Evolutionary conservation across 371 early-diverging fungal genomes (phyloP).

Genomic region (Actinomortierella wolfii): DNA sequence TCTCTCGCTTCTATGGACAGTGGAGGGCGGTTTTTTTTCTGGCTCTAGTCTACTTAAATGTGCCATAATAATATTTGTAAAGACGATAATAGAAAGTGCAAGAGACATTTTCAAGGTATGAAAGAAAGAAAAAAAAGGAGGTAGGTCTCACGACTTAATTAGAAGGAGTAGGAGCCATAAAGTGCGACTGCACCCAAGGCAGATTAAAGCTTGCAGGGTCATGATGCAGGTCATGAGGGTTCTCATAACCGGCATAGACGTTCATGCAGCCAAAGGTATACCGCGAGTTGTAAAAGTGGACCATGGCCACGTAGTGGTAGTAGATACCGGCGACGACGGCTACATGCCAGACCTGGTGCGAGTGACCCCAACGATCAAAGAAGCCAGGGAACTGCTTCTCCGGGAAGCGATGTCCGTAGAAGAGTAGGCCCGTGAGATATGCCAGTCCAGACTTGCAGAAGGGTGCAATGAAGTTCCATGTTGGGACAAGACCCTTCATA

Average conservation of each 20-base stretch:
- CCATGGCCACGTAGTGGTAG: conserved; percentile 67
- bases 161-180: no score
- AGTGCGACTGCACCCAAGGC: no score
- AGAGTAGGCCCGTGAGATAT: conserved; percentile 60
- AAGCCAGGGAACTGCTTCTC: conserved; percentile 76
- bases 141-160: no score
- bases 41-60: no score
- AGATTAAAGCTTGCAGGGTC: no score
- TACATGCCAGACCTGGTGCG: conserved; percentile 84
- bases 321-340: conserved; percentile 73
- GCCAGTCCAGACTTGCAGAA: conserved; percentile 56
- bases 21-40: no score
- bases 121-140: no score
- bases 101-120: no score
- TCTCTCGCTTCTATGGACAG: no score
- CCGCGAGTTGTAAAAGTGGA: conserved; percentile 56
- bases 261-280: conserved; percentile 52
- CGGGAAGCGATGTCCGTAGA: conserved; percentile 76
- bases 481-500: conserved; percentile 49
- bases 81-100: no score
- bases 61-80: no score
- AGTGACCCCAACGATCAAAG: conserved; percentile 75
- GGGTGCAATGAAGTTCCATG: conserved; percentile 55
- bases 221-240: conserved; percentile 9
- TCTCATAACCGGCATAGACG: conserved; percentile 41